Evolutionary conservation across 1,284 basidiomycete species (phyloP), one percentile per base, ranked within the genome.

Genomic region (Fistulina hepatica): DNA sequence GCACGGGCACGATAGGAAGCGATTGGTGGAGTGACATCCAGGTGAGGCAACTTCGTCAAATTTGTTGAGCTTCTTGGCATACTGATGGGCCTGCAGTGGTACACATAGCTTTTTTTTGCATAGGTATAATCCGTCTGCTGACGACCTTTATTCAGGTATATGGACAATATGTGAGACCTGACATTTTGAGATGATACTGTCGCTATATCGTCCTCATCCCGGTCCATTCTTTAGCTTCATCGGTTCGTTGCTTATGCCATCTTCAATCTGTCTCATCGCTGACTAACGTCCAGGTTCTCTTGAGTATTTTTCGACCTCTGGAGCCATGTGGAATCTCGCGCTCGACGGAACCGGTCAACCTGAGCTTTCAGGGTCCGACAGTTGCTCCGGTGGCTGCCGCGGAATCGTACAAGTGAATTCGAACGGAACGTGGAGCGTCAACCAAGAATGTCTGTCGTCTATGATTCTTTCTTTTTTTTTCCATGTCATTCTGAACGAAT

Each of bases 21-120:
- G 79, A 84, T 52, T 84, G 80, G 79, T 85, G 81, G 80, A 63
- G 57, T 40, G 78, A 83, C 46, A 76, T 82, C 55, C 82, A 82
- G 80, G 41, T 40, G 39, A 37, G 15, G 37, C 33, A 24, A 21
- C 22, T 4, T 15, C 13, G 31, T 39, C 22, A 13, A 12, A 19
- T 21, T 21, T 13, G 23, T 21, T 40, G 36, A 35, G 48, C 31
- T 50, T 36, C n/a, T 32, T 2, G 21, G 40, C 45, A n/a, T 37
- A 41, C 11, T 17, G 34, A 37, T 27, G 22, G 9, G 9, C 9
- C 24, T 25, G 17, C 47, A 80, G 76, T 82, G 77, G 80, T 77
- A 80, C 48, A 76, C 81, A n/a, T n/a, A n/a, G n/a, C n/a, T 32
- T 13, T 17, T 17, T 36, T 19, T 38, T 36, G 27, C 35, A 35